These are phyloP conservation scores for Pleurotus platypus DNA, from an alignment of 768 basidiomycete species.

Conservation along the genomic window DNA sequence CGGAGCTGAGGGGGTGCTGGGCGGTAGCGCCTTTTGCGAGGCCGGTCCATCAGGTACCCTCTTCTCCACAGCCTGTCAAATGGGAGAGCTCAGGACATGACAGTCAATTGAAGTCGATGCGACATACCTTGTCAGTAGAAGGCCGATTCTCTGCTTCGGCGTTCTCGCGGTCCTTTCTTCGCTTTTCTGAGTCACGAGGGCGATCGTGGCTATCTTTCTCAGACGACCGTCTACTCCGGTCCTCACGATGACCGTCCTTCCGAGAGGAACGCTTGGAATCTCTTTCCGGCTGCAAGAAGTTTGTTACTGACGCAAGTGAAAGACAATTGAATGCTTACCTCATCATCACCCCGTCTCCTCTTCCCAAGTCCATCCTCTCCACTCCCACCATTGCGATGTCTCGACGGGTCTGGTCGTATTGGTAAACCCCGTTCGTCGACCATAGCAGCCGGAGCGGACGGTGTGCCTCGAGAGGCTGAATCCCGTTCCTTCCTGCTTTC, in stretches of 20 bases:
- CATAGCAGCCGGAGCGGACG: constrained; percentile 23
- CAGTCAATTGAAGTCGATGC: constrained; percentile 4
- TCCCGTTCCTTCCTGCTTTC: constrained; percentile 63
- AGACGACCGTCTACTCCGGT: constrained; percentile 57
- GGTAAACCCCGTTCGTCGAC: constrained; percentile 57
- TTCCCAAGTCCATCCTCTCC: constrained; percentile 71
- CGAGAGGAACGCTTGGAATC: constrained; percentile 79
- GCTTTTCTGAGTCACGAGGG: constrained; percentile 60
- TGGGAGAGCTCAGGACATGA: constrained; percentile 2
- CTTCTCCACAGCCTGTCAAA: constrained; percentile 49
- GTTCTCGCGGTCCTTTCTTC: constrained; percentile 63
- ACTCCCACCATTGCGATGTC: constrained; percentile 46
- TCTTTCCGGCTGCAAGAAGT: constrained; percentile 56
- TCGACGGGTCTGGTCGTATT: constrained; percentile 53
- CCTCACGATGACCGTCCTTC: constrained; percentile 75
- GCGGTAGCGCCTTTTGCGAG: constrained; percentile 42
- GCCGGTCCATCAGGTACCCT: constrained; percentile 50
- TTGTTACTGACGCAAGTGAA: neutral
- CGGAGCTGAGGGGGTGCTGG: constrained; percentile 65
- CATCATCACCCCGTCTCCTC: constrained; percentile 63
- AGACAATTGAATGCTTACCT: constrained; percentile 30
- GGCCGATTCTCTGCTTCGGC: constrained; percentile 47
- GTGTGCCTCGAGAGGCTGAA: constrained; percentile 30
- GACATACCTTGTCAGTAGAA: constrained; percentile 60
- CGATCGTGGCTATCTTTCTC: constrained; percentile 73